A percentile compares a stretch with the other conserved stretches of the same genome.
These are phyloP conservation scores for Astragalus membranaceus DNA, from an alignment of 306 rosid species.

Conservation along the genomic window DNA sequence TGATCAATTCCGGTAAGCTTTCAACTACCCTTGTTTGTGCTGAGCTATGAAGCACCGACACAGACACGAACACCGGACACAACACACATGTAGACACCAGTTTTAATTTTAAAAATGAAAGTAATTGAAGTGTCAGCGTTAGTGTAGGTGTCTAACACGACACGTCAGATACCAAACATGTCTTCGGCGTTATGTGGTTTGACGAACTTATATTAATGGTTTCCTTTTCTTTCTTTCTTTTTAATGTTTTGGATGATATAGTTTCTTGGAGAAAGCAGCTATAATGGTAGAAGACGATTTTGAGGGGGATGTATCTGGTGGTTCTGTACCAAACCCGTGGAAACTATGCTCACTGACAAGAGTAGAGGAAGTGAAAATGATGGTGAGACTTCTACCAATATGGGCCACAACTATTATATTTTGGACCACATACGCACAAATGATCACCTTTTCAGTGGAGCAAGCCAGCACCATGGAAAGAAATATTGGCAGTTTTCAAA, in stretches of 20 bases:
- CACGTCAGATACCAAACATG: no score
- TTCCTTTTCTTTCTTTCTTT: background rate
- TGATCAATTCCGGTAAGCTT: constrained; percentile 49
- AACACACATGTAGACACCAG: no score
- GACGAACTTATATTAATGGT: background rate
- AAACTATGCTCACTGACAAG: constrained; percentile 68
- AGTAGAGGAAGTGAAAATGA: constrained; percentile 92
- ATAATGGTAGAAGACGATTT: constrained; percentile 54
- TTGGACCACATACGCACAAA: constrained; percentile 88
- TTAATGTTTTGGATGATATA: constrained; percentile 2
- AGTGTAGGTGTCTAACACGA: no score
- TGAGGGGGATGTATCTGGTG: constrained; percentile 30
- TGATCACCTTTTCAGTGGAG: constrained; percentile 93
- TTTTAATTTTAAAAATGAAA: no score
- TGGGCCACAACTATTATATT: constrained; percentile 96
- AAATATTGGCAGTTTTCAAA: constrained; percentile 52
- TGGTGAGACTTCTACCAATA: constrained; percentile 70
- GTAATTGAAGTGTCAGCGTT: no score
- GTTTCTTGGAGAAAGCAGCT: constrained; percentile 85
- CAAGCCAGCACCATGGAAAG: constrained; percentile 94
- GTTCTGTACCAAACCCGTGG: constrained; percentile 64
- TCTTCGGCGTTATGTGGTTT: no score
- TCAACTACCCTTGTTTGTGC: no score
- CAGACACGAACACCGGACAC: no score
- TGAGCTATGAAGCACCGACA: no score